Percentiles rank a stretch among this genome's conserved stretches.
phyloP scores from a whole-genome alignment of 768 basidiomycete genomes.

The Termitomyces sp. region DNA sequence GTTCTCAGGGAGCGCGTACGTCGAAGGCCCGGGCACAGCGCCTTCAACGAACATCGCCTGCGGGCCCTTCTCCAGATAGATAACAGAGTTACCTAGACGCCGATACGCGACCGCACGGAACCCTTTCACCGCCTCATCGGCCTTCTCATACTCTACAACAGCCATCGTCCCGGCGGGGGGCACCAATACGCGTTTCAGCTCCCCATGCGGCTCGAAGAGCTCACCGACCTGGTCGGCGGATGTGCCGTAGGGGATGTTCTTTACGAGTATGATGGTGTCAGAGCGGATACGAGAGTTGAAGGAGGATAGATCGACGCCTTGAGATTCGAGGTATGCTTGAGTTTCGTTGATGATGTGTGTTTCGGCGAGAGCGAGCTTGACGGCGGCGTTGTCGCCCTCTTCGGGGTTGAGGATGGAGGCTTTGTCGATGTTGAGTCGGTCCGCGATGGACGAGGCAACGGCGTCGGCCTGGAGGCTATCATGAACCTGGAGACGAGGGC shows the following conservation, averaged over 20 bases:
- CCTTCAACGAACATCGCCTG: conserved; percentile 72
- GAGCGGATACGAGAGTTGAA: conserved; percentile 60
- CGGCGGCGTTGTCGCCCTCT: conserved; percentile 72
- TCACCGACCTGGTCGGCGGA: conserved; percentile 70
- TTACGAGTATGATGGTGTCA: conserved; percentile 84
- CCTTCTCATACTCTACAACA: conserved; percentile 77
- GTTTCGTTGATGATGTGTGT: conserved; percentile 96
- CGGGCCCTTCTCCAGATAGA: conserved; percentile 94
- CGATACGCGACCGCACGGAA: conserved; percentile 81
- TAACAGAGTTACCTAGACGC: conserved; percentile 82
- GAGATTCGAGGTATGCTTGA: conserved; percentile 81
- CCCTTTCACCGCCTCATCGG: conserved; percentile 43
- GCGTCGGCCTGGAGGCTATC: conserved; percentile 75
- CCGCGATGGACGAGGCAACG: conserved; percentile 86
- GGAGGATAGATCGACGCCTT: conserved; percentile 63
- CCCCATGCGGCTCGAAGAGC: conserved; percentile 77
- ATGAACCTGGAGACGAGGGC: conserved; percentile 16
- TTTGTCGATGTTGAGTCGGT: conserved; percentile 85
- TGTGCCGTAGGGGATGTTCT: conserved; percentile 96
- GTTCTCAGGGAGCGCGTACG: conserved; percentile 7
- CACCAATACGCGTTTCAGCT: conserved; percentile 51
- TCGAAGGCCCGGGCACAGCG: conserved; percentile 22
- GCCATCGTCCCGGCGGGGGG: conserved; percentile 66
- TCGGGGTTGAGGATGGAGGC: conserved; percentile 86
- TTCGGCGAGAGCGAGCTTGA: conserved; percentile 94